Evolutionary conservation across 805 yeast species (phyloP).

Genomic region (Torulaspora indica): DNA sequence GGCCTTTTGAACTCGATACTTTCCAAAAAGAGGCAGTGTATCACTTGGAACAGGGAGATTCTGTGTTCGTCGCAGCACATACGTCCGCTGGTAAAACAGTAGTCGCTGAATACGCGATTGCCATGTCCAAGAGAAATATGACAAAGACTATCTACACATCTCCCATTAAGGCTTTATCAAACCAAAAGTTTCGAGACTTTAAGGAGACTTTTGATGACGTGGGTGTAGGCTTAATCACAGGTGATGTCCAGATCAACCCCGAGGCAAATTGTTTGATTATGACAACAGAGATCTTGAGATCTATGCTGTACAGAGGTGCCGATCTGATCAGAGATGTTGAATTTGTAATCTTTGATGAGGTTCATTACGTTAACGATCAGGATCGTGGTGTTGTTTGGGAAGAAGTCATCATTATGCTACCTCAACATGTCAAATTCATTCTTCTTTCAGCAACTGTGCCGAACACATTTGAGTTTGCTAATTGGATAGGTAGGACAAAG

Average conservation of each 20-base stretch:
- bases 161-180: constrained; percentile 86
- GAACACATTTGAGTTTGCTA: constrained; percentile 96
- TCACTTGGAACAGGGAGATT: constrained; percentile 95
- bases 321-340: constrained; percentile 95
- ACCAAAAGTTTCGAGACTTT: constrained; percentile 87
- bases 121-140: constrained; percentile 94
- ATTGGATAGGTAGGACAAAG: constrained; percentile 97
- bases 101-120: constrained; percentile 96
- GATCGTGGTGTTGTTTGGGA: constrained; percentile 99
- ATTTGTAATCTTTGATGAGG: constrained; percentile 96
- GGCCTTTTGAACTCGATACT: constrained; percentile 93
- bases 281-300: constrained; percentile 95
- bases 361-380: constrained; percentile 93
- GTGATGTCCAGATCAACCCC: constrained; percentile 96
- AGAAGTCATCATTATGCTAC: constrained; percentile 95
- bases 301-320: constrained; percentile 95
- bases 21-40: constrained; percentile 97
- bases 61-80: constrained; percentile 98
- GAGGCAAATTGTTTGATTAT: constrained; percentile 94
- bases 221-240: constrained; percentile 92
- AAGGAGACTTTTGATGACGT: constrained; percentile 70
- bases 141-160: constrained; percentile 95
- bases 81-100: constrained; percentile 99
- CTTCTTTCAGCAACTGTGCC: constrained; percentile 96
- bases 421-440: constrained; percentile 91